These are phyloP conservation scores for Serendipita sp. DNA, from an alignment of 1,284 basidiomycete species.

Conservation along the genomic window DNA sequence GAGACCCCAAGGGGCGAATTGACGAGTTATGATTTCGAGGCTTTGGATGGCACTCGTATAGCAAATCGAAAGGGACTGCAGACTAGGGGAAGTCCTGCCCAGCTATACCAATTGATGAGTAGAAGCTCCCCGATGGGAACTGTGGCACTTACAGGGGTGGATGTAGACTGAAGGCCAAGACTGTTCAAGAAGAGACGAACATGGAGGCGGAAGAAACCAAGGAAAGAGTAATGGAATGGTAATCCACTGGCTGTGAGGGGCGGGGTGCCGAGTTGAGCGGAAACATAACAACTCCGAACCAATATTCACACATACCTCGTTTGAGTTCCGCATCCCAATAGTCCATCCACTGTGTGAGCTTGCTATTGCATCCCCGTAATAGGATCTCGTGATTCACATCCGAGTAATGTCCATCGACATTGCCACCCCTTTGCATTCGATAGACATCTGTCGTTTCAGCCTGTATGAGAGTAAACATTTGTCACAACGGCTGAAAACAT, in stretches of 20 bases:
- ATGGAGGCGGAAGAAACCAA: conserved; percentile 59
- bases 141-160: conserved; percentile 33
- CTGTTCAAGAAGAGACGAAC: conserved; percentile 68
- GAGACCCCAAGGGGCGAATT: conserved; percentile 59
- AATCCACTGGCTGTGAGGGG: conserved; percentile 39
- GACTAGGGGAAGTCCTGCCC: conserved; percentile 36
- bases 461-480: conserved; percentile 22
- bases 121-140: neutral
- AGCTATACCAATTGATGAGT: conserved; percentile 21
- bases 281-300: neutral
- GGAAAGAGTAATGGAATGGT: conserved; percentile 56
- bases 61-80: conserved; percentile 55
- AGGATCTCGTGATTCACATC: conserved; percentile 59
- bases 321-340: conserved; percentile 57
- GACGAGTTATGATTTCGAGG: conserved; percentile 51
- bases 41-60: conserved; percentile 55
- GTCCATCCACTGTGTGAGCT: conserved; percentile 53
- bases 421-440: conserved; percentile 36
- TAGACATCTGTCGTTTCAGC: conserved; percentile 64
- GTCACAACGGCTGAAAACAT: conserved; percentile 7
- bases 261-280: conserved; percentile 6
- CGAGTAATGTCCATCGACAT: conserved; percentile 21
- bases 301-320: conserved; percentile 31
- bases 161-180: conserved; percentile 53
- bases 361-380: conserved; percentile 51